phyloP scores from a whole-genome alignment of 768 basidiomycete genomes.

The Termitomyces sp. region DNA sequence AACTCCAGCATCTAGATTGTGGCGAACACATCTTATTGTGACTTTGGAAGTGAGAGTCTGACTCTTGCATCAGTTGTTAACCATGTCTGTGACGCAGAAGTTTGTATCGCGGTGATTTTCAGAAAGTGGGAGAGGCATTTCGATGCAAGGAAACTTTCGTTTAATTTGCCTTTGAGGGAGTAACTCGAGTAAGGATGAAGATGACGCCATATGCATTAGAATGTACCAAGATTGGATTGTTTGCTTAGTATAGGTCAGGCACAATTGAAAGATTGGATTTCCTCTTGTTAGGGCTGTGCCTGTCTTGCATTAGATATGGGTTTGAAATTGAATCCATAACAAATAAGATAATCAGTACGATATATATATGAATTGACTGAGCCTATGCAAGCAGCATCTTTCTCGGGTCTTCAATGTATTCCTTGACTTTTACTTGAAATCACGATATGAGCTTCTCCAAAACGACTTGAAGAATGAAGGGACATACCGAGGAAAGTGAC shows the following conservation, averaged over 20 bases:
- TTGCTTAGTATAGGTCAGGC: neutral
- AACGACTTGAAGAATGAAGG: neutral
- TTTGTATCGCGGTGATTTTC: slow-evolving; percentile 11
- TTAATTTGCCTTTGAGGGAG: slow-evolving; percentile 69
- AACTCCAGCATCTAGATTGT: too few relatives aligned
- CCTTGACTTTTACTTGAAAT: slow-evolving; percentile 77
- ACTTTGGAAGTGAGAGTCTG: slow-evolving; percentile 5
- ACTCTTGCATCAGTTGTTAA: neutral
- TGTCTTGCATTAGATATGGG: neutral
- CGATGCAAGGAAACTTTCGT: too few relatives aligned
- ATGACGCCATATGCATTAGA: neutral
- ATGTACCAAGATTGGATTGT: neutral
- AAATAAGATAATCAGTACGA: slow-evolving; percentile 3
- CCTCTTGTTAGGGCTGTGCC: neutral
- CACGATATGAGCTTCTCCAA: neutral
- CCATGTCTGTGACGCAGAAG: neutral
- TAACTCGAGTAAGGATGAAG: slow-evolving; percentile 6
- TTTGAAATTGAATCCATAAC: neutral
- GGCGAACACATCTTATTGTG: too few relatives aligned
- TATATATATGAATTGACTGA: neutral
- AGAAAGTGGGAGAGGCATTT: slow-evolving; percentile 51
- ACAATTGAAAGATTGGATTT: neutral
- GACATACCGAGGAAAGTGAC: slow-evolving; percentile 93
- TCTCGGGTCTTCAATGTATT: slow-evolving; percentile 92
- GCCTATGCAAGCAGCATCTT: slow-evolving; percentile 72